Conservation (phyloP, 139 green algal species). For the Nannochloris sp. region DNA sequence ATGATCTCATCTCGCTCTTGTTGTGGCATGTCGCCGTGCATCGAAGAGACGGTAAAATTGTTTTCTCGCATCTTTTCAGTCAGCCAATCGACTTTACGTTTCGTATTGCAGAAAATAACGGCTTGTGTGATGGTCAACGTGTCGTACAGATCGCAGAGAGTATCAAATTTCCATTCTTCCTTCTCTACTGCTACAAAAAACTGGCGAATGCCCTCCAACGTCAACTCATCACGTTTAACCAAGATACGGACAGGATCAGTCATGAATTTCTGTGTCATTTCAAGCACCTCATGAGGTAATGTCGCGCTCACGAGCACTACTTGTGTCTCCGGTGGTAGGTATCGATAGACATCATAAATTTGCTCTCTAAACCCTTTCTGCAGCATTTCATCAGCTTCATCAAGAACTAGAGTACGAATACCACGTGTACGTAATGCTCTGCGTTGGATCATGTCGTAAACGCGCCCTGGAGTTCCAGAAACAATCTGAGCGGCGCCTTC, state of each 20-base stretch:
- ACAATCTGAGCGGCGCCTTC: constrained; percentile 91
- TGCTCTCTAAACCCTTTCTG: constrained; percentile 98
- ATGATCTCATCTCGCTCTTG: constrained; percentile 98
- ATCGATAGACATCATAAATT: constrained; percentile 99
- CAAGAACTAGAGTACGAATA: constrained; percentile 79
- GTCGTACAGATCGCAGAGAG: constrained; percentile 98
- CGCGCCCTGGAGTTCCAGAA: constrained; percentile 90
- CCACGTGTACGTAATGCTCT: constrained; percentile 56
- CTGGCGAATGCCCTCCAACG: constrained; percentile 99
- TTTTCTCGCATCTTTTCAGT: constrained; percentile 93
- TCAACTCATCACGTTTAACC: constrained; percentile 99
- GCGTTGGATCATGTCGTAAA: constrained; percentile 99
- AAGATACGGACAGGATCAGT: constrained; percentile 95
- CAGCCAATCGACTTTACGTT: constrained; percentile 97
- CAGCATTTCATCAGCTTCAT: constrained; percentile 99
- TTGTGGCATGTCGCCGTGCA: constrained; percentile 99
- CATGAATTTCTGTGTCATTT: constrained; percentile 99
- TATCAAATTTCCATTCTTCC: constrained; percentile 99
- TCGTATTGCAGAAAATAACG: constrained; percentile 99
- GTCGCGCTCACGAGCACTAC: constrained; percentile 95
- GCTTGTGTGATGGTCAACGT: constrained; percentile 99
- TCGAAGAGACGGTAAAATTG: constrained; percentile 97
- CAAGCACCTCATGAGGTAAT: constrained; percentile 89
- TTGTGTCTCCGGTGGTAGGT: constrained; percentile 78
- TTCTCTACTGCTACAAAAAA: constrained; percentile 98